These are phyloP conservation scores for Solanum hybrid DNA, from an alignment of 305 asterid species.

Conservation along the genomic window DNA sequence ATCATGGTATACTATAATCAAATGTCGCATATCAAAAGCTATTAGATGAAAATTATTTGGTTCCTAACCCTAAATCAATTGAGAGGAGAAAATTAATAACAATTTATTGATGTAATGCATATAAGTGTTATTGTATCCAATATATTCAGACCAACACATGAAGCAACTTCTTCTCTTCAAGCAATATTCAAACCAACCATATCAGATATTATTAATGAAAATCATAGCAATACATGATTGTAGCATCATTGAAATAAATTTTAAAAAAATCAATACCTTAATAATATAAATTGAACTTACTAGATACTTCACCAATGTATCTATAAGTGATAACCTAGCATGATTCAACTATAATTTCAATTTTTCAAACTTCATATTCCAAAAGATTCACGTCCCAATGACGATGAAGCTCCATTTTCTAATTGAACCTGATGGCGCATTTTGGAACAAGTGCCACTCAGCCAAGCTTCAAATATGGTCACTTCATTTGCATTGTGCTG, in stretches of 20 bases:
- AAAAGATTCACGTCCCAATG: background rate
- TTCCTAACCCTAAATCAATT: background rate
- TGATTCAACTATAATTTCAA: background rate
- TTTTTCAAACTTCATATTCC: background rate
- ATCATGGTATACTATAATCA: background rate
- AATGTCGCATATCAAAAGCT: background rate
- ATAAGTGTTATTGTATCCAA: background rate
- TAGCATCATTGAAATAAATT: background rate
- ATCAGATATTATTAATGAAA: background rate
- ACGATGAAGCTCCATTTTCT: background rate
- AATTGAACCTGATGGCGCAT: background rate
- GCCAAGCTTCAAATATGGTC: background rate
- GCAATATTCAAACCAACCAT: background rate
- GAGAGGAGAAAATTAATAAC: background rate
- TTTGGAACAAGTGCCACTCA: background rate
- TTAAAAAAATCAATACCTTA: background rate
- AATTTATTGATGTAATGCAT: background rate
- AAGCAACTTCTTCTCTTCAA: background rate
- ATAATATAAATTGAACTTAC: background rate
- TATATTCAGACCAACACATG: background rate
- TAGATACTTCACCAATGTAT: background rate
- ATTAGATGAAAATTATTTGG: background rate
- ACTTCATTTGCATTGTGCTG: background rate
- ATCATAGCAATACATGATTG: background rate
- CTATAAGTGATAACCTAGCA: background rate